A percentile compares a stretch with the other conserved stretches of the same genome.
Conservation (phyloP, 2,329 filamentous ascomycete species). For the Mariannaea elegans region DNA sequence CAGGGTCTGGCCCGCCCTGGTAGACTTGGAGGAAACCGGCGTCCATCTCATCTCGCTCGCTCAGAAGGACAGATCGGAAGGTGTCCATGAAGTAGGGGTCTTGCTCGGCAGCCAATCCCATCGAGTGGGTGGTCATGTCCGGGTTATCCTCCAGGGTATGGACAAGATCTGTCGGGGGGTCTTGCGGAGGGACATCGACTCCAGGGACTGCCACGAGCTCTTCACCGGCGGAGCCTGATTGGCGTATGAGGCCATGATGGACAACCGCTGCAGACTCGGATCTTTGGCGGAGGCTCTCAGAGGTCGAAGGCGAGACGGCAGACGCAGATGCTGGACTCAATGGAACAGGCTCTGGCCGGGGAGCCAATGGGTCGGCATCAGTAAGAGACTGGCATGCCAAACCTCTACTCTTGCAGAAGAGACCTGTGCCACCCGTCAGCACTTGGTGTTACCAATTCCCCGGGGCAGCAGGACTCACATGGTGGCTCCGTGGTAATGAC, state of each 20-base stretch:
- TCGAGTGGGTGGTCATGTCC: constrained; percentile 53
- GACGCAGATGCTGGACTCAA: too few relatives aligned
- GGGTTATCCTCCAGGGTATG: constrained; percentile 54
- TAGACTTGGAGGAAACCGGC: constrained; percentile 55
- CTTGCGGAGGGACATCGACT: constrained; percentile 1
- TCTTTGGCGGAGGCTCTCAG: too few relatives aligned
- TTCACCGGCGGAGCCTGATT: neutral
- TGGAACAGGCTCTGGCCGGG: constrained; percentile 1
- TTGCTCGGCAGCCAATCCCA: constrained; percentile 56
- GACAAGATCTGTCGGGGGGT: constrained; percentile 24
- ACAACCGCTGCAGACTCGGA: too few relatives aligned
- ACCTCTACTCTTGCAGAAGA: constrained; percentile 47
- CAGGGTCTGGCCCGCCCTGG: constrained; percentile 44
- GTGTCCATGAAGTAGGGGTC: constrained; percentile 57
- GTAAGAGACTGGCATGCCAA: constrained; percentile 43
- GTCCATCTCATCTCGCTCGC: constrained; percentile 54
- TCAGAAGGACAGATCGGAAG: constrained; percentile 57
- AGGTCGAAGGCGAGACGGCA: too few relatives aligned
- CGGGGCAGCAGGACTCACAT: constrained; percentile 51
- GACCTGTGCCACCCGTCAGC: constrained; percentile 34
- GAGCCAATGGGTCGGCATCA: constrained; percentile 19
- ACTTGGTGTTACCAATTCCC: neutral
- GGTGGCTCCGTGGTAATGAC: constrained; percentile 54
- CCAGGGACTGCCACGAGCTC: neutral
- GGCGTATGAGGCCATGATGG: too few relatives aligned